Conservation (phyloP, 208 protist species). For the Leishmania amazonensis region DNA sequence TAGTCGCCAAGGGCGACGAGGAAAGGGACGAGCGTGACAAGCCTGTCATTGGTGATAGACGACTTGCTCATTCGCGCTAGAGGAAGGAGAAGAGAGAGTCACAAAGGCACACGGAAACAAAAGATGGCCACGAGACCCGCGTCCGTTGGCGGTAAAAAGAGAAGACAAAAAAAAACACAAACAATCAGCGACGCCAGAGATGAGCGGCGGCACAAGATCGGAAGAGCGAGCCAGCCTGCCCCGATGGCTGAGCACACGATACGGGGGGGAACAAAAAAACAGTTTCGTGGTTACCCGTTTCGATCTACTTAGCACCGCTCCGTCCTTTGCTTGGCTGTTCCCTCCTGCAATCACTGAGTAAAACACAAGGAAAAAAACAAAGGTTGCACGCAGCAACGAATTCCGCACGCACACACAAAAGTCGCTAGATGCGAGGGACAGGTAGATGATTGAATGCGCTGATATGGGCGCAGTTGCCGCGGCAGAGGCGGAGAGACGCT, state of each 20-base stretch:
- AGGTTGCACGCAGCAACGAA: neutral
- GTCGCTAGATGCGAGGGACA: neutral
- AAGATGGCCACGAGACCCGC: neutral
- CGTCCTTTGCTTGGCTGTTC: neutral
- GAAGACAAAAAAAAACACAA: neutral
- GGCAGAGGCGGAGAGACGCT: neutral
- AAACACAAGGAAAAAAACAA: neutral
- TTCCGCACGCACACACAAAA: neutral
- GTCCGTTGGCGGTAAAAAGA: neutral
- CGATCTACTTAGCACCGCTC: neutral
- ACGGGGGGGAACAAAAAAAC: no score
- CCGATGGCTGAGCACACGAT: neutral
- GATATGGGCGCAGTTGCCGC: neutral
- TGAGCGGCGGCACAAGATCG: neutral
- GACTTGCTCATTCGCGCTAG: conserved; percentile 4
- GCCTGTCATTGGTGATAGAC: conserved; percentile 6
- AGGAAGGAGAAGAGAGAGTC: neutral
- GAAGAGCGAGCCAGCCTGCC: neutral
- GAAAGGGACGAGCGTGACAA: conserved; percentile 35
- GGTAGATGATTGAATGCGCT: neutral
- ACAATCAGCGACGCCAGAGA: neutral
- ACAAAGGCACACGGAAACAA: conserved; percentile 3
- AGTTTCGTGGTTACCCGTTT: neutral
- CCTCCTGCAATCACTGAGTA: neutral
- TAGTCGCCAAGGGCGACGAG: conserved; percentile 61